Evolutionary conservation across 1,284 basidiomycete species (phyloP), one percentile per base, ranked within the genome.

Genomic region (Takashimella tepidaria): DNA sequence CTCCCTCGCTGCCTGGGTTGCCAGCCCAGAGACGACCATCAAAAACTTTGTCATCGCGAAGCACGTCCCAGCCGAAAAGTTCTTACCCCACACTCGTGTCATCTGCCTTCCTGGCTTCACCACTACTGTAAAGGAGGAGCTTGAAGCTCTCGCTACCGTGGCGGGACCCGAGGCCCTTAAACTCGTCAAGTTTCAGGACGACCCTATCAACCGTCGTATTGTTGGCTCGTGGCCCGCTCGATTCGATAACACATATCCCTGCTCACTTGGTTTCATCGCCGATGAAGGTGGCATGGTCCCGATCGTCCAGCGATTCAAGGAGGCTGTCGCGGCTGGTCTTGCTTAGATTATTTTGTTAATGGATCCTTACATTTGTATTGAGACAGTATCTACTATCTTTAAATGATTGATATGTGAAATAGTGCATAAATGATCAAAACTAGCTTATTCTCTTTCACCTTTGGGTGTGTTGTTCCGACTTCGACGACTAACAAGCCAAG

Each of bases 21-120:
- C 81, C 2, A 78, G 75, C 41, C 80, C 82, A 5, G 75, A 80
- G 55, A 81, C 78, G 19, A 81, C 81, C 4, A 78, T 83, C 62
- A 69, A 74, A 55, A 84, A 84, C 71, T 77, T 84, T 57, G 69
- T 83, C 54, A 70, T 76, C 54, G 81, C 82, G 12, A 81, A 78
- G 61, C 78, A 81, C 62, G 67, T 84, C 47, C 78, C 80, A 12
- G 73, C 79, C 0, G 66, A 72, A 10, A 72, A 67, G 41, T 81
- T 84, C 68, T 54, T 75, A 10, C 50, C 74, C 3, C 81, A 84
- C 68, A 81, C 81, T 0, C 78, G 83, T 41, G 64, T 62, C 4
- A 68, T 71, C 27, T 72, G 70, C 57, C 59, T 74, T 25, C 73
- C 73, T 11, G 73, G 73, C 22, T 76, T 76, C 64, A 74, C 73